Base-by-base conservation (phyloP, 176 grass and related monocot species). In the Bromus sterilis region DNA sequence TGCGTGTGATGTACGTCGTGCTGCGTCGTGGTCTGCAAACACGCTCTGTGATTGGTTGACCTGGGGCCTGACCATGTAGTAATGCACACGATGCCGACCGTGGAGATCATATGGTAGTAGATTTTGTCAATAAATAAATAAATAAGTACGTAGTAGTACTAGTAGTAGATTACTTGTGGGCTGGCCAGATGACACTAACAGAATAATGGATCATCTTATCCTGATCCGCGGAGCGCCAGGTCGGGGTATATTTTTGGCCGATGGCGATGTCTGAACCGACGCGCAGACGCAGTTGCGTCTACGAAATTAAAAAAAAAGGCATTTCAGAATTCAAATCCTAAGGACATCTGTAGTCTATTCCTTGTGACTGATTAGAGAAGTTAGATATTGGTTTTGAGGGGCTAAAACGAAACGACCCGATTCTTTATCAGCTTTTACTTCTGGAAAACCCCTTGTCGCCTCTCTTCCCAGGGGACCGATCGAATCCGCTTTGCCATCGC, bases 131-230 rank as follows among this genome's bases (percentile, higher is more conserved):
- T n/a, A n/a, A n/a, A n/a, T n/a, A n/a, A n/a, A n/a, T n/a, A n/a
- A n/a, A n/a, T n/a, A n/a, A n/a, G n/a, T n/a, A n/a, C n/a, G n/a
- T n/a, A n/a, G n/a, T n/a, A n/a, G n/a, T n/a, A n/a, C n/a, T n/a
- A n/a, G n/a, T n/a, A n/a, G n/a, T n/a, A 26, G 20, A 41, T 57
- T 58, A 76, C 5, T 6, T 74, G 18, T 53, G 48, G 46, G 9
- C 10, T 55, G 35, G 36, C 56, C 6, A 16, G 15, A 9, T 34
- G 51, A 11, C 61, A 82, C 37, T 61, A 87, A 32, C n/a, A 23
- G 30, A 61, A 21, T 6, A 66, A 1, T 18, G 3, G 14, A 70
- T 76, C 37, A 69, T 82, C 79, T 48, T 81, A 76, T 82, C 85
- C 31, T 82, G 7, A 81, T 68, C 16, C 2, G 62, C 11, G 12